A percentile compares a stretch with the other conserved stretches of the same genome.
These are phyloP conservation scores for Fraxinus sp. DNA, from an alignment of 305 asterid species.

Conservation along the genomic window DNA sequence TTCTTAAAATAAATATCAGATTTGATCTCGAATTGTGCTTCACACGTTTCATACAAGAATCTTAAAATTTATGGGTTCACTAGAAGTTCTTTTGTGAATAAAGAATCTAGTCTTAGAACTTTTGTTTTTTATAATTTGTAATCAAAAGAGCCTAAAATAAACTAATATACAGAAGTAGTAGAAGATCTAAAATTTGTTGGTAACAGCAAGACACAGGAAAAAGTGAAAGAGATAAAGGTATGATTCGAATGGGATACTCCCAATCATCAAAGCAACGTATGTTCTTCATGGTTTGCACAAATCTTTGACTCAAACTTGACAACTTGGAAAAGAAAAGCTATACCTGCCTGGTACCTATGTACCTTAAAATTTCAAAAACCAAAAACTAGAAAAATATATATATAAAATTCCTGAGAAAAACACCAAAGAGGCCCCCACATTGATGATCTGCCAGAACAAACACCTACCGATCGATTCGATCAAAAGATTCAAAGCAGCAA, in stretches of 20 bases:
- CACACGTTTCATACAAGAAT: neutral
- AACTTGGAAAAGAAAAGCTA: conserved; percentile 36
- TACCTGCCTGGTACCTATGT: neutral
- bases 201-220: conserved; percentile 11
- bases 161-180: conserved; percentile 11
- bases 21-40: neutral
- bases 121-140: too few relatives aligned
- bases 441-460: conserved; percentile 38
- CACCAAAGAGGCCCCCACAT: conserved; percentile 30
- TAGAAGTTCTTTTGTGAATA: too few relatives aligned
- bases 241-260: conserved; percentile 44
- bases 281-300: conserved; percentile 38
- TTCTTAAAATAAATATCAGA: too few relatives aligned
- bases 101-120: neutral
- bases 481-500: conserved; percentile 51
- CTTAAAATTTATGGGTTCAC: neutral
- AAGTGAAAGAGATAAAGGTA: conserved; percentile 45
- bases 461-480: conserved; percentile 56
- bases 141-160: neutral
- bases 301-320: conserved; percentile 49
- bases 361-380: conserved; percentile 18
- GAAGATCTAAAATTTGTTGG: neutral
- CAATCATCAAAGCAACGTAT: conserved; percentile 79
- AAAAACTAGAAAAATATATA: neutral
- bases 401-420: conserved; percentile 13